A percentile compares a stretch with the other conserved stretches of the same genome.
These are phyloP conservation scores for Biancaea sappan DNA, from an alignment of 306 rosid genomes.

Conservation along the genomic window DNA sequence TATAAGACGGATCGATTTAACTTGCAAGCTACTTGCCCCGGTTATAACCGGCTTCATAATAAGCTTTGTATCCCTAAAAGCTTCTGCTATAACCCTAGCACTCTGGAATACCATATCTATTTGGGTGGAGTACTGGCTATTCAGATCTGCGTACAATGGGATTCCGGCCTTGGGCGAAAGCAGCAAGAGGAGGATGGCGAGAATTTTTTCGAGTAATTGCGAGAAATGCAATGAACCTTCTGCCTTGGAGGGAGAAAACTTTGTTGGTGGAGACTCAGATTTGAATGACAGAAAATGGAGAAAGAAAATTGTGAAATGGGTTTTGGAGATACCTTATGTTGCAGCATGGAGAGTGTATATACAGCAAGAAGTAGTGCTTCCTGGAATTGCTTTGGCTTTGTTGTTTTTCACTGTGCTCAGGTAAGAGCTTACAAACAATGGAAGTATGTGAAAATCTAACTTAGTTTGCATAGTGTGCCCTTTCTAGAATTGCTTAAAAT, in stretches of 20 bases:
- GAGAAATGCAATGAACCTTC: constrained; percentile 37
- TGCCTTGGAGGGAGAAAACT: constrained; percentile 37
- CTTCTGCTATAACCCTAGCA: constrained; percentile 80
- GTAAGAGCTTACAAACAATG: constrained; percentile 38
- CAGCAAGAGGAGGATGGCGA: constrained; percentile 54
- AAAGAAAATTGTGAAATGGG: constrained; percentile 27
- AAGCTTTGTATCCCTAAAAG: constrained; percentile 78
- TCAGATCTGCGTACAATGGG: constrained; percentile 73
- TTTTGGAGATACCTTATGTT: constrained; percentile 56
- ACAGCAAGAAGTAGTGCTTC: constrained; percentile 73
- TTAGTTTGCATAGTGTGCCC: no score
- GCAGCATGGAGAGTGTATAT: constrained; percentile 76
- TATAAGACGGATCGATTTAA: constrained; percentile 80
- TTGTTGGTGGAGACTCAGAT: constrained; percentile 21
- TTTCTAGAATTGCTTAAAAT: no score
- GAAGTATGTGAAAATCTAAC: no score
- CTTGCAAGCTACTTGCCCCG: constrained; percentile 81
- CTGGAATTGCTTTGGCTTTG: constrained; percentile 84
- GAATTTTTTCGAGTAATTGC: constrained; percentile 36
- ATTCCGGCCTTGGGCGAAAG: constrained; percentile 71
- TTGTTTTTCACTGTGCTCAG: constrained; percentile 86
- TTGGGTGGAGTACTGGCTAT: constrained; percentile 89
- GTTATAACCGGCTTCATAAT: constrained; percentile 81
- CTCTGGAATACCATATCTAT: constrained; percentile 70
- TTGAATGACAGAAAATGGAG: constrained; percentile 33